Conservation (phyloP, 805 yeast species). For the Saturnispora hagleri region DNA sequence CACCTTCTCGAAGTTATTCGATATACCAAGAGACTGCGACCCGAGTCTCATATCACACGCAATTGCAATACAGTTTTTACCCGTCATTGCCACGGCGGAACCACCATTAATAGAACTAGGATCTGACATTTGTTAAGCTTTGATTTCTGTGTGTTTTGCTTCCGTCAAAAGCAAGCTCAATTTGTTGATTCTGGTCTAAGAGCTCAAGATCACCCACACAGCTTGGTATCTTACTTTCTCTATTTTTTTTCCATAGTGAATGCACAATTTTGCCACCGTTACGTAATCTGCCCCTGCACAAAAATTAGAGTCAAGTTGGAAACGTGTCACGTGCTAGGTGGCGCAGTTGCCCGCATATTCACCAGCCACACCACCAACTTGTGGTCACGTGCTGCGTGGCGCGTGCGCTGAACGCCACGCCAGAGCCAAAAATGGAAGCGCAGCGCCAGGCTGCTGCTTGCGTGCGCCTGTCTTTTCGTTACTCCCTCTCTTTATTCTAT, state of each 20-base stretch:
- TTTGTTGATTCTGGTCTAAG: background rate
- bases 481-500: no score
- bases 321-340: background rate
- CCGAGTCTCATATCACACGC: slow-evolving; percentile 95
- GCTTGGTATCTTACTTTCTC: background rate
- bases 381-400: no score
- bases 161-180: background rate
- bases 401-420: no score
- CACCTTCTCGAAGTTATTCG: slow-evolving; percentile 89
- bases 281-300: background rate
- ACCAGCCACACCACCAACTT: no score
- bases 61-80: slow-evolving; percentile 96
- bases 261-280: background rate
- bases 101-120: slow-evolving; percentile 86
- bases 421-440: no score
- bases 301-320: no score
- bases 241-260: background rate
- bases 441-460: no score
- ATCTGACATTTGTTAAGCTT: slow-evolving; percentile 45
- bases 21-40: slow-evolving; percentile 81
- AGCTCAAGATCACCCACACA: background rate
- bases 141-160: background rate
- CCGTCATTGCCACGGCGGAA: slow-evolving; percentile 96
- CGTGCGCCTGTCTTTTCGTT: no score
- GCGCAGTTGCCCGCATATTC: background rate